Evolutionary conservation across 306 rosid genomes (phyloP), one percentile per base, ranked within the genome.

Genomic region (Delonix regia): DNA sequence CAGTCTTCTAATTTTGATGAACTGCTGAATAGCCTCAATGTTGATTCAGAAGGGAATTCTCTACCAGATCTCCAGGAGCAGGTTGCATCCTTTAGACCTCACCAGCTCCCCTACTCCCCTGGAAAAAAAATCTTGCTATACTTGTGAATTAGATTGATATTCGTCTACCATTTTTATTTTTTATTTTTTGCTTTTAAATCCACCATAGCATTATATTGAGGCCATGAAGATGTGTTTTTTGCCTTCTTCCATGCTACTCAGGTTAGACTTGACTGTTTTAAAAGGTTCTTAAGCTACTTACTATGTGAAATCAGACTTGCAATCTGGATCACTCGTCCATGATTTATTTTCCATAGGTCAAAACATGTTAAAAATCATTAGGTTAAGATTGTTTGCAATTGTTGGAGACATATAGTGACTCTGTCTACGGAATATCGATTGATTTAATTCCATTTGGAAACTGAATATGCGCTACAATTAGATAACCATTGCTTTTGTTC

Each of bases 1-100:
- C 73, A 34, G 38, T 84, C 93, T 57, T 74, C 89, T 60, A 69
- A 89, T 76, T 30, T 85, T n/a, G 90, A 89, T 61, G 86, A 86
- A 83, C 75, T 91, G 66, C 90, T 90, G 25, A 82, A 69, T 79
- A 81, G 87, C 81, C 72, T 87, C 62, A 67, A 86, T 48, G 84
- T 78, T 80, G 85, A 84, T 82, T 78, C 94, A 82, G 90, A 89
- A 78, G 61, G 78, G 64, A 89, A 83, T 78, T 86, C 95, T 71
- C 71, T 89, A 62, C 91, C 95, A 11, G 92, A 94, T 88, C 87
- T 87, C 80, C 92, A 92, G 74, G 97, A 94, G 27, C 97, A 92
- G 97, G 99, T 94, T 82, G 73, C 67, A 61, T 86, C 87, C 80
- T 80, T 74, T 56, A 78, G 30, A 24, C 81, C 44, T 78, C 34